phyloP scores from a whole-genome alignment of 352 stramenopile genomes.

The Phytopythium litorale region DNA sequence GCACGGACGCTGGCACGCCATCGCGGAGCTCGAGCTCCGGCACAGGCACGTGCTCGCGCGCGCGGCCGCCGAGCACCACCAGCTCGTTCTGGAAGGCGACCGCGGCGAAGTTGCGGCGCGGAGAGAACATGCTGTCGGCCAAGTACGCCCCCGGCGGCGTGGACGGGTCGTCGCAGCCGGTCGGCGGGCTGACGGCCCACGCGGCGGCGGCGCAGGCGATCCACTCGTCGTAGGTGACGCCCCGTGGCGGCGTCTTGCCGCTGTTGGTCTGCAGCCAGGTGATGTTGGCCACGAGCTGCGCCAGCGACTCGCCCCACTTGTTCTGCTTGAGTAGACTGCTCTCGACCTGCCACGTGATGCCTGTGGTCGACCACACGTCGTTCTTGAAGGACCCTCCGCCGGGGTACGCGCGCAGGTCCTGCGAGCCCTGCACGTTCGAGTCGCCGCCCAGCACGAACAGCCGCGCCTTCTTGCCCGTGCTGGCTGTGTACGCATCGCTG shows the following conservation, averaged over 20 bases:
- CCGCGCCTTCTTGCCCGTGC: conserved; percentile 44
- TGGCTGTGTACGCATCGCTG: conserved; percentile 33
- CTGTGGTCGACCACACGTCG: conserved; percentile 73
- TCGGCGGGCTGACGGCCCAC: conserved; percentile 45
- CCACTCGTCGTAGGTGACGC: conserved; percentile 59
- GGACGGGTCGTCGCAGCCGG: conserved; percentile 53
- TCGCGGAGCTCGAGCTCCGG: conserved; percentile 46
- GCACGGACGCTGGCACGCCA: conserved; percentile 19
- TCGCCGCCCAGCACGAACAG: conserved; percentile 73
- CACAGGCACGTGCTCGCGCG: conserved; percentile 55
- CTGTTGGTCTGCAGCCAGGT: conserved; percentile 74
- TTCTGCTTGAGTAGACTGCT: conserved; percentile 61
- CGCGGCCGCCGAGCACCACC: conserved; percentile 55
- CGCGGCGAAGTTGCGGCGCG: conserved; percentile 61
- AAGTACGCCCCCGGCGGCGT: conserved; percentile 58
- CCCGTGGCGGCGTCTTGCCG: conserved; percentile 53
- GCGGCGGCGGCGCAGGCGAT: conserved; percentile 53
- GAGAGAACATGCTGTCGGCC: conserved; percentile 77
- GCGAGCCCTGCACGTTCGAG: conserved; percentile 55
- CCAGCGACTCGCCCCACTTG: conserved; percentile 65
- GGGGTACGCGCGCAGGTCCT: conserved; percentile 71
- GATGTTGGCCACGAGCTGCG: conserved; percentile 62
- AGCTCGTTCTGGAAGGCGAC: conserved; percentile 57
- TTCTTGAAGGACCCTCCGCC: conserved; percentile 59
- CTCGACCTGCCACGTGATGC: conserved; percentile 43